Evolutionary conservation across 2,329 filamentous ascomycete species (phyloP).

Genomic region (Periconia digitata): DNA sequence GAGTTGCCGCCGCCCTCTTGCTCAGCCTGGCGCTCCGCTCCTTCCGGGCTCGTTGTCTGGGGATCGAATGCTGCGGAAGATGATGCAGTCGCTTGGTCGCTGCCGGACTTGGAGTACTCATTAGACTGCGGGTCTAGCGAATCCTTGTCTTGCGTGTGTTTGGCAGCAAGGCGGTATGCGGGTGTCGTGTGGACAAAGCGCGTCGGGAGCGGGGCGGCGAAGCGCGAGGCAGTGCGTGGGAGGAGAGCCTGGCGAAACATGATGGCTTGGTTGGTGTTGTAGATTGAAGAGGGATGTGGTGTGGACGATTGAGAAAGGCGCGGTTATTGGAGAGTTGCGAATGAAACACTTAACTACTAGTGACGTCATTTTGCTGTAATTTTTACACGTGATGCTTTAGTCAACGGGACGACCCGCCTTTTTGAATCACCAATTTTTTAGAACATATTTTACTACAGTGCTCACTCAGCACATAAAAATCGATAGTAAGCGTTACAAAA

Average conservation of each 20-base stretch:
- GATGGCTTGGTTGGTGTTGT: not conserved
- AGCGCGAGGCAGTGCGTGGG: not conserved
- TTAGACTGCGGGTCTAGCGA: slow-evolving; percentile 64
- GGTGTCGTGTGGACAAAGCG: slow-evolving; percentile 28
- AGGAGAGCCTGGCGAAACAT: not conserved
- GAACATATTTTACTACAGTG: no score
- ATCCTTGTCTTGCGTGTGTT: slow-evolving; percentile 52
- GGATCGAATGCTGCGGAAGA: slow-evolving; percentile 69
- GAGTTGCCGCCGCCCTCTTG: slow-evolving; percentile 41
- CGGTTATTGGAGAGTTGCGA: no score
- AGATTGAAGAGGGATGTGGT: not conserved
- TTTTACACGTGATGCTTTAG: no score
- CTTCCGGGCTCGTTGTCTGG: slow-evolving; percentile 66
- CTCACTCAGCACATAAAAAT: no score
- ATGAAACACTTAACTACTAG: no score
- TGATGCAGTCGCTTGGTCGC: slow-evolving; percentile 60
- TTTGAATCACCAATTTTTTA: no score
- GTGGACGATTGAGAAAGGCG: not conserved
- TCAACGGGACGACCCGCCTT: no score
- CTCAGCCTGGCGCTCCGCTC: slow-evolving; percentile 50
- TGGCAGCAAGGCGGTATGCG: slow-evolving; percentile 37
- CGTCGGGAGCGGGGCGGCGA: not conserved
- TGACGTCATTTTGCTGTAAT: no score
- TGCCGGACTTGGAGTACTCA: slow-evolving; percentile 70
- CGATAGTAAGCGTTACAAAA: no score